Evolutionary conservation across 2,329 filamentous ascomycete genomes (phyloP).

Genomic region (Madurella mycetomatis): DNA sequence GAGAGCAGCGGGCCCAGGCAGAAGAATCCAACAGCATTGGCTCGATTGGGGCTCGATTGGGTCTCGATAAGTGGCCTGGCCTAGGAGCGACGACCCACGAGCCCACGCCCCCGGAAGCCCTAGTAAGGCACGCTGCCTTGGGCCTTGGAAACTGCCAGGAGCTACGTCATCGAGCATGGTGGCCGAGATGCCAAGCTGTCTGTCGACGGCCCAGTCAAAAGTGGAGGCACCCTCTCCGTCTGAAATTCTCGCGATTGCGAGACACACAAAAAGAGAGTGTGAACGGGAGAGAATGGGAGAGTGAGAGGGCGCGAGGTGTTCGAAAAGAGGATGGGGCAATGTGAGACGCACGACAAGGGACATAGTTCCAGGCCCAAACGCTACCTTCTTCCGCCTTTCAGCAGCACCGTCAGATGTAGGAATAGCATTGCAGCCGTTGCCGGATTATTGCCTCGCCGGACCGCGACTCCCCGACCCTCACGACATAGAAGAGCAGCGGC

Average conservation of each 20-base stretch:
- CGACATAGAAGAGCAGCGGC: not conserved
- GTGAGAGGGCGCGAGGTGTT: not conserved
- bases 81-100: constrained; percentile 1
- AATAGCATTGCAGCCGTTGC: not conserved
- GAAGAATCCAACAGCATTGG: not conserved
- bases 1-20: constrained; percentile 1
- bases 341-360: not conserved
- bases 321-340: no score
- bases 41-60: not conserved
- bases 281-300: not conserved
- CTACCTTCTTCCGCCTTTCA: no score
- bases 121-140: not conserved
- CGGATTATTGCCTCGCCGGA: not conserved
- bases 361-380: no score
- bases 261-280: not conserved
- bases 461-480: not conserved
- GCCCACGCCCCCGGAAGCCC: not conserved
- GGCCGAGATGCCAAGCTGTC: constrained; percentile 11
- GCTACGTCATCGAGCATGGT: constrained; percentile 20
- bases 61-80: not conserved
- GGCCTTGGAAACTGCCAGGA: constrained; percentile 8
- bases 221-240: not conserved
- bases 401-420: no score
- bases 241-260: not conserved
- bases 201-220: constrained; percentile 1